Conservation (phyloP, 1,139 yeast species). For the Petasospora rhodanensis region DNA sequence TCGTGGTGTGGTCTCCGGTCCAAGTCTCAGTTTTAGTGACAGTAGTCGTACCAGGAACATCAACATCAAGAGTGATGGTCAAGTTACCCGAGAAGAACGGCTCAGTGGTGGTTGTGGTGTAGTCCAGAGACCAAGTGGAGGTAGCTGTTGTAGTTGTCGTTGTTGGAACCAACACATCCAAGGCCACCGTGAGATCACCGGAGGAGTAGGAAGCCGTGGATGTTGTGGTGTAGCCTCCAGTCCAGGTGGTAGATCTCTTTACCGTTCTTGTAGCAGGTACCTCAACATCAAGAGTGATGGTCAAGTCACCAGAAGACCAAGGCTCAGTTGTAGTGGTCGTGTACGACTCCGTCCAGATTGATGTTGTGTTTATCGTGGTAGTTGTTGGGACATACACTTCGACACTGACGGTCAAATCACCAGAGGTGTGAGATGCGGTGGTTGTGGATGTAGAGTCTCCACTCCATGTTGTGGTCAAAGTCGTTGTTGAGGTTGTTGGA, state of each 20-base stretch:
- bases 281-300: too few species aligned
- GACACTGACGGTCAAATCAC: slow-evolving; percentile 9
- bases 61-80: slow-evolving; percentile 8
- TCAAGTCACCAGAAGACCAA: too few species aligned
- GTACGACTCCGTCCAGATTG: slow-evolving; percentile 3
- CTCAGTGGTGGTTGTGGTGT: slow-evolving; percentile 10
- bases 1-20: slow-evolving; percentile 5
- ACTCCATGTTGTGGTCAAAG: background rate
- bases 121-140: slow-evolving; percentile 1
- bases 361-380: slow-evolving; percentile 5
- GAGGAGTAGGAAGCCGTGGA: slow-evolving; percentile 7
- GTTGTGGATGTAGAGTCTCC: slow-evolving; percentile 10
- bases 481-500: slow-evolving; percentile 14
- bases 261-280: slow-evolving; percentile 16
- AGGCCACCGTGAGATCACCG: slow-evolving; percentile 9
- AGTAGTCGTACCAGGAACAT: slow-evolving; percentile 15
- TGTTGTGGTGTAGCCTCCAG: slow-evolving; percentile 5
- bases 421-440: slow-evolving; percentile 9
- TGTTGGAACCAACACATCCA: slow-evolving; percentile 8
- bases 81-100: slow-evolving; percentile 6
- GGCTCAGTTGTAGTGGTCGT: too few species aligned
- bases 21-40: background rate
- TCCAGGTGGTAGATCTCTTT: slow-evolving; percentile 2
- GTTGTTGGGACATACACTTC: slow-evolving; percentile 12
- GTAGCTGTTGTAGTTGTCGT: slow-evolving; percentile 11